Base-by-base conservation (phyloP, 1,284 basidiomycete species). In the Irpex rosettiformis region DNA sequence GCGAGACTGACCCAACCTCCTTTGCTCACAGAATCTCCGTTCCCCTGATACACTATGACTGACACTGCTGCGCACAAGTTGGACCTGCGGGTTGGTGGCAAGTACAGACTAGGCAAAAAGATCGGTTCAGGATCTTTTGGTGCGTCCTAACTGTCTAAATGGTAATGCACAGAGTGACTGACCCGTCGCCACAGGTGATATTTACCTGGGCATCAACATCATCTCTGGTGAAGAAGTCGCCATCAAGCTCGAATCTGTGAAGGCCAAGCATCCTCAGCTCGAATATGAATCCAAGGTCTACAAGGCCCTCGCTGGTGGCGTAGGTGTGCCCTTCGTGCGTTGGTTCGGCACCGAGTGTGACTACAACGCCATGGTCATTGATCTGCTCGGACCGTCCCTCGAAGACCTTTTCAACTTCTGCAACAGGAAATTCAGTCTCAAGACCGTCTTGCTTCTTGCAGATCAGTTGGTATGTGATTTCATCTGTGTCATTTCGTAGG, bases 321-420 rank as follows among this genome's bases (percentile, higher is more conserved):
- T 99, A 56, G 97, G 97, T 60, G 94, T 99, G 13, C 96, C 97
- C 3, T 99, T 98, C 66, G 96, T 98, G 58, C 81, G 96, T 69
- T 92, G 97, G 97, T 99, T 94, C 73, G 97, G 97, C 45, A 97
- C 96, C 63, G 96, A 99, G 75, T 98, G 96, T 74, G 96, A 99
- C 75, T 99, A 99, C 84, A 98, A 99, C 64, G 96, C 96, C 61
- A 98, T 99, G 96, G 97, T 99, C 60, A 81, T 99, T 67, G 97
- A 99, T 78, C 88, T 98, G 58, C 86, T 99, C 33, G 97, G 96
- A 1, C 96, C 97, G 28, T 96, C 94, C 52, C 88, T 99, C 54
- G 97, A 99, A 75, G 97, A 99, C 70, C 83, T 99, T 18, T 99
- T 99, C 90, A 99, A 99, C 82, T 99, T 98, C 71, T 99, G 97